Conservation (phyloP, 306 rosid species). For the Herpetospermum pedunculosum region DNA sequence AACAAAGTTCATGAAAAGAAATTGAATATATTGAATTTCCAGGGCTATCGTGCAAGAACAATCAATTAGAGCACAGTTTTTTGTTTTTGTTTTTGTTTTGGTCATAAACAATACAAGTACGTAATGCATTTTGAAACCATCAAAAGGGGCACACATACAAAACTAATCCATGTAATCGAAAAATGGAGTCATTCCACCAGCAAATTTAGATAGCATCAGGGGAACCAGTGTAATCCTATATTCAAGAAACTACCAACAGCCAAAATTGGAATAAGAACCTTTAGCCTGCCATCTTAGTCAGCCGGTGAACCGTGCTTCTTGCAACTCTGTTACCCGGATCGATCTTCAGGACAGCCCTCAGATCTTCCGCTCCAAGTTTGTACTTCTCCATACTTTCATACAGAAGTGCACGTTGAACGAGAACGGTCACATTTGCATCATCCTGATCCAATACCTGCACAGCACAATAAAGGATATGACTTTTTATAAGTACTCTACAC, state of each 20-base stretch:
- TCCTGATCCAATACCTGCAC: conserved; percentile 62
- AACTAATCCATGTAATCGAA: background rate
- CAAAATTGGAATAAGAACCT: background rate
- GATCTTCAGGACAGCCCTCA: conserved; percentile 75
- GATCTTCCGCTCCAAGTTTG: conserved; percentile 91
- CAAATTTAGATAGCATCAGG: background rate
- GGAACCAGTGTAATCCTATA: background rate
- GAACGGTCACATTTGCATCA: conserved; percentile 55
- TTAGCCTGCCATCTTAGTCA: conserved; percentile 77
- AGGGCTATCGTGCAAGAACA: background rate
- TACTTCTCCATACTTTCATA: conserved; percentile 98
- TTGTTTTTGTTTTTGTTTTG: background rate
- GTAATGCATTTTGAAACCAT: background rate
- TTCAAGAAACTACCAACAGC: background rate
- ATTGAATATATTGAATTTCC: background rate
- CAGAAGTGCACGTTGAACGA: conserved; percentile 90
- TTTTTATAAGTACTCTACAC: background rate
- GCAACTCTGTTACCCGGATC: conserved; percentile 88
- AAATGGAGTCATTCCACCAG: conserved; percentile 1
- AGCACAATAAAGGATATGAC: conserved; percentile 15
- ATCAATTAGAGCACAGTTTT: background rate
- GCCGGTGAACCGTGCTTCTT: conserved; percentile 85
- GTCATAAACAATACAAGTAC: background rate
- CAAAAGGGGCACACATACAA: background rate
- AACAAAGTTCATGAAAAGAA: background rate